Percentiles rank a stretch among this genome's conserved stretches.
These are phyloP conservation scores for Trichosporon sp. DNA, from an alignment of 1,284 basidiomycete genomes.

Conservation along the genomic window DNA sequence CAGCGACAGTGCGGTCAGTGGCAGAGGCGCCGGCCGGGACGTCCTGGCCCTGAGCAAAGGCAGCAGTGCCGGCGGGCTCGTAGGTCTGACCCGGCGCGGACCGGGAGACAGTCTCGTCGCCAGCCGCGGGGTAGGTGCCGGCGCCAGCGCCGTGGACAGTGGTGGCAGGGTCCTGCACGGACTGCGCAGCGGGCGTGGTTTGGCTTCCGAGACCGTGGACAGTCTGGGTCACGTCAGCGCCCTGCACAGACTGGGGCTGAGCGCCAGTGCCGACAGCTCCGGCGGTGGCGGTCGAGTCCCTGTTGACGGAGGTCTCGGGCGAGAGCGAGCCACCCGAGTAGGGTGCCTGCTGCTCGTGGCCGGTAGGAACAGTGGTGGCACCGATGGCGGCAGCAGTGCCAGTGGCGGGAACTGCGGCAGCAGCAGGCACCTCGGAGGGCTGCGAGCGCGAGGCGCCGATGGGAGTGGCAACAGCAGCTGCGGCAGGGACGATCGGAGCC, in stretches of 20 bases:
- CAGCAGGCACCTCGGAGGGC: not conserved
- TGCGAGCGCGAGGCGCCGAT: not conserved
- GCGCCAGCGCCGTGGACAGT: not conserved
- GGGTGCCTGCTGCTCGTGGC: not conserved
- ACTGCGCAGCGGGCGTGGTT: not conserved
- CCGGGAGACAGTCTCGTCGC: not conserved
- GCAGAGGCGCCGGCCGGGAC: not conserved
- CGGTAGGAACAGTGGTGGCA: not conserved
- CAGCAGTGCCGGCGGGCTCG: not conserved
- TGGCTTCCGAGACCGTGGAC: not conserved
- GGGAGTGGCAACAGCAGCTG: slow-evolving; percentile 2
- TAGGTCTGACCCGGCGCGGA: not conserved
- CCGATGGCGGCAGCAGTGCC: not conserved
- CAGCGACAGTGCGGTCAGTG: not conserved
- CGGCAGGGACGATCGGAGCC: not conserved
- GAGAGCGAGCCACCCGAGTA: not conserved
- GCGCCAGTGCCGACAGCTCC: slow-evolving; percentile 5
- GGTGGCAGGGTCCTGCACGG: not conserved
- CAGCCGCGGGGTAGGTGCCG: not conserved
- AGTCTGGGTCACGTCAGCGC: not conserved
- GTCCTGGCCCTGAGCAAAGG: not conserved
- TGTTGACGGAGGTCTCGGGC: not conserved
- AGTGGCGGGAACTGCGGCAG: not conserved
- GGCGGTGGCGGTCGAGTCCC: not conserved
- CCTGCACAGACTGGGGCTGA: not conserved